Evolutionary conservation across 2,329 filamentous ascomycete species (phyloP).

Genomic region (Paecilomyces sp.): DNA sequence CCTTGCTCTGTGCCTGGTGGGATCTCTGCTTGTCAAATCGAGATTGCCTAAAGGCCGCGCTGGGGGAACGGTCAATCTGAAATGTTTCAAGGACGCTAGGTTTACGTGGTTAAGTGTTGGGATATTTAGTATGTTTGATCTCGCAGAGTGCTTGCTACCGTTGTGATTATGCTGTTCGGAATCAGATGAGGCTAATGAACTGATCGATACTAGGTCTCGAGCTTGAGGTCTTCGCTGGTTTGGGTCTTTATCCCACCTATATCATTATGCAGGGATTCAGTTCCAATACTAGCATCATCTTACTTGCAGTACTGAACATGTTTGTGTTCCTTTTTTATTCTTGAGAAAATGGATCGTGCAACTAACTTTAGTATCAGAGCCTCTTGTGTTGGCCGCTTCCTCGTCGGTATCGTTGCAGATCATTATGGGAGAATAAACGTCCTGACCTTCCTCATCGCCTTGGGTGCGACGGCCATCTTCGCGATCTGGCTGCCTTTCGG

Average conservation of each 20-base stretch:
- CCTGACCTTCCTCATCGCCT: constrained; percentile 28
- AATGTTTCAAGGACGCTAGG: constrained; percentile 35
- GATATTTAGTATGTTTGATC: constrained; percentile 32
- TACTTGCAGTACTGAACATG: constrained; percentile 37
- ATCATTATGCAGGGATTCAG: constrained; percentile 24
- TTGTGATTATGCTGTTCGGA: accelerated
- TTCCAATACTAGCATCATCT: constrained; percentile 24
- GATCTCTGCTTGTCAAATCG: constrained; percentile 27
- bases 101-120: constrained; percentile 40
- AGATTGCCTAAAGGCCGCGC: constrained; percentile 27
- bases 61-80: constrained; percentile 33
- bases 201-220: constrained; percentile 17
- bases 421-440: constrained; percentile 42
- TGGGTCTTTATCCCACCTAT: constrained; percentile 37
- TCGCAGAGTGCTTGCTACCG: neutral
- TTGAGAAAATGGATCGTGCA: neutral
- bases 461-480: constrained; percentile 32
- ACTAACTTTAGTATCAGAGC: constrained; percentile 13
- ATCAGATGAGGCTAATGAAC: neutral
- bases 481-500: constrained; percentile 42
- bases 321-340: constrained; percentile 6
- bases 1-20: constrained; percentile 22
- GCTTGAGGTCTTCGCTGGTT: constrained; percentile 30
- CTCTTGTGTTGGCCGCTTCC: constrained; percentile 38
- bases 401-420: constrained; percentile 40